Evolutionary conservation across 768 basidiomycete species (phyloP), one percentile per base, ranked within the genome.

Genomic region (Suillus subluteus): DNA sequence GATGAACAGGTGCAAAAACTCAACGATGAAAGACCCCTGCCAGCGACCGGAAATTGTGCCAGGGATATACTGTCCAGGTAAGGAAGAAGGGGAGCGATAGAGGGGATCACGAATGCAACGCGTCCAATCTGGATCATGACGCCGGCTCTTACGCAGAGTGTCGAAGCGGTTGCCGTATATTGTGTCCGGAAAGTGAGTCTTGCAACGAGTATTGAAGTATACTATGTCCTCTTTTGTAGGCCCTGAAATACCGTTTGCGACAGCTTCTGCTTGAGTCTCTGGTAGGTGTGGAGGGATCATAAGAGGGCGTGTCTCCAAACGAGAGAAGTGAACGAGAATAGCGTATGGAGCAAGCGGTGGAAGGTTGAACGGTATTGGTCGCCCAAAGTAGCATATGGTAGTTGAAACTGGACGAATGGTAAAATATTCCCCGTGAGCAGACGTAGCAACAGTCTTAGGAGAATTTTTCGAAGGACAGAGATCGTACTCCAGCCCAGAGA

Each of bases 1-100:
- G 21, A 58, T 21, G 4, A 56, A 59, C 12, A 12, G 46, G 66
- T 30, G 37, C 64, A 55, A 62, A 13, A 26, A 41, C 11, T 37
- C 26, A 68, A 87, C 86, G 15, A 86, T 79, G 48, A 76, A 80
- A 11, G 84, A 82, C 3, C 85, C 86, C 63, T 81, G 79, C 85
- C 84, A 88, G 44, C 72, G 75, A 23, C 86, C 87, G 4, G 80
- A 79, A 35, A 87, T 75, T 1, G 78, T 76, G 13, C 82, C 85
- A 30, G 82, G 76, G 62, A 76, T 74, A 69, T 88, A 86, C 23
- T 76, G 69, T 9, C 69, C 48, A 23, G 64, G 58, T 15, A 58
- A 41, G 7, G 70, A 65, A 32, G 40, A 56, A n/a, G 50, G 52
- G 13, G 32, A 37, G 55, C 62, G 30, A 23, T 48, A 38, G 48